These are phyloP conservation scores for Hygrophila difformis DNA, from an alignment of 257 asterid species.

Conservation along the genomic window DNA sequence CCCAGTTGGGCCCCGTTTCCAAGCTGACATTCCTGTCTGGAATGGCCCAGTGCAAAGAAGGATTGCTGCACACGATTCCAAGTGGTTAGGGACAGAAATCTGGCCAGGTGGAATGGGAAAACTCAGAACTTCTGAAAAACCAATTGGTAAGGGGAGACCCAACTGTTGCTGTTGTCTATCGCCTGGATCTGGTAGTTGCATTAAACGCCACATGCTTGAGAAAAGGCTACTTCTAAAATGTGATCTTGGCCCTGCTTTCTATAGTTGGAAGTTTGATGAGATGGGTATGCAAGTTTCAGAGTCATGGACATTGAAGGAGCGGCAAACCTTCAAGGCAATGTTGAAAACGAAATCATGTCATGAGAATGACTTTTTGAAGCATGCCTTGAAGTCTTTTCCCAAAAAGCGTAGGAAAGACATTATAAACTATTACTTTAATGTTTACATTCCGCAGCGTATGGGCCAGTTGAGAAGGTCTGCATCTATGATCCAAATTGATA, in stretches of 20 bases:
- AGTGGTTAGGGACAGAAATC: constrained; percentile 58
- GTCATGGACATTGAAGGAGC: constrained; percentile 48
- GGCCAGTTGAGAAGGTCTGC: constrained; percentile 27
- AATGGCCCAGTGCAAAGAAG: constrained; percentile 24
- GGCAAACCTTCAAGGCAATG: constrained; percentile 28
- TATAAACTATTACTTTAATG: constrained; percentile 41
- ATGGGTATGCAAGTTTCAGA: constrained; percentile 42
- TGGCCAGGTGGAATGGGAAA: constrained; percentile 43
- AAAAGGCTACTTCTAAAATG: constrained; percentile 27
- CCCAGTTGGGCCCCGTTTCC: constrained; percentile 81
- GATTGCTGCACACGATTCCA: constrained; percentile 23
- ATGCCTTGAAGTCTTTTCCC: constrained; percentile 33
- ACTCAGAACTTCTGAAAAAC: constrained; percentile 16
- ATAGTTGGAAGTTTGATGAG: constrained; percentile 45
- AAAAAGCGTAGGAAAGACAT: constrained; percentile 21
- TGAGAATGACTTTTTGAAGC: constrained; percentile 34
- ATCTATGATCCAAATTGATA: constrained; percentile 17
- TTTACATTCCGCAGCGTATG: constrained; percentile 38
- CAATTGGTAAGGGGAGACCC: constrained; percentile 40
- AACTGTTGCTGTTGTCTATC: constrained; percentile 32
- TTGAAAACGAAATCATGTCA: constrained; percentile 22
- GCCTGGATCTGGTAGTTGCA: constrained; percentile 33
- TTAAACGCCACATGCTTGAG: constrained; percentile 36
- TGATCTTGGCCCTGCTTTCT: constrained; percentile 47
- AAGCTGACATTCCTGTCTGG: constrained; percentile 68